phyloP scores from a whole-genome alignment of 805 yeast species.

The Saccharomycopsis fibuligera region DNA sequence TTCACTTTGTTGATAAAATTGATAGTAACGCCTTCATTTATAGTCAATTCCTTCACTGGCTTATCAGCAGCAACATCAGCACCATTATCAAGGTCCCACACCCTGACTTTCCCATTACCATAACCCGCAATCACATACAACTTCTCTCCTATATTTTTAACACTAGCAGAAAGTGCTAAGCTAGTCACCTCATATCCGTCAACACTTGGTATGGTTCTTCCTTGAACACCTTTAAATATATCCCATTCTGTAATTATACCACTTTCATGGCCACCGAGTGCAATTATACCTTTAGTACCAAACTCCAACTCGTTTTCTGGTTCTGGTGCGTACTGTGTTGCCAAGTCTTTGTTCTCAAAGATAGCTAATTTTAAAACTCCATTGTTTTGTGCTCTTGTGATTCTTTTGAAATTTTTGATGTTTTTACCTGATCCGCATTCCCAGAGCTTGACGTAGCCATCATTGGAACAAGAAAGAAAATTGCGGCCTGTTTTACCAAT shows the following conservation, averaged over 20 bases:
- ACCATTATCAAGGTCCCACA: background rate
- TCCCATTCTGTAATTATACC: constrained; percentile 39
- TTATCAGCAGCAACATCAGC: background rate
- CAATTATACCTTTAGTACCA: constrained; percentile 40
- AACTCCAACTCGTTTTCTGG: constrained; percentile 31
- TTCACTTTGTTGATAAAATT: constrained; percentile 12
- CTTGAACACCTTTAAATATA: constrained; percentile 21
- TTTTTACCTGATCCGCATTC: constrained; percentile 55
- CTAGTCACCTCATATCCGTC: background rate
- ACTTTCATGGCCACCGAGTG: constrained; percentile 37
- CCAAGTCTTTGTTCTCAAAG: constrained; percentile 2
- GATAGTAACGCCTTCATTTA: constrained; percentile 24
- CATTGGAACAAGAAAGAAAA: constrained; percentile 47
- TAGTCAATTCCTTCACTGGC: constrained; percentile 14
- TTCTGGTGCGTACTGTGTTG: background rate
- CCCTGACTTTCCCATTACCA: background rate
- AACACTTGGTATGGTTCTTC: background rate
- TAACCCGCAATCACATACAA: constrained; percentile 1
- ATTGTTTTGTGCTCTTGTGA: constrained; percentile 29
- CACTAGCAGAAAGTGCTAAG: background rate
- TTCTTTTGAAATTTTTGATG: constrained; percentile 36
- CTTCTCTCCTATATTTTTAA: background rate
- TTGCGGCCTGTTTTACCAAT: constrained; percentile 65
- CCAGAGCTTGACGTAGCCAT: constrained; percentile 59
- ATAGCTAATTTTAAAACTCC: constrained; percentile 29